Conservation (phyloP, 2,329 filamentous ascomycete species). For the Ramularia endophylla region DNA sequence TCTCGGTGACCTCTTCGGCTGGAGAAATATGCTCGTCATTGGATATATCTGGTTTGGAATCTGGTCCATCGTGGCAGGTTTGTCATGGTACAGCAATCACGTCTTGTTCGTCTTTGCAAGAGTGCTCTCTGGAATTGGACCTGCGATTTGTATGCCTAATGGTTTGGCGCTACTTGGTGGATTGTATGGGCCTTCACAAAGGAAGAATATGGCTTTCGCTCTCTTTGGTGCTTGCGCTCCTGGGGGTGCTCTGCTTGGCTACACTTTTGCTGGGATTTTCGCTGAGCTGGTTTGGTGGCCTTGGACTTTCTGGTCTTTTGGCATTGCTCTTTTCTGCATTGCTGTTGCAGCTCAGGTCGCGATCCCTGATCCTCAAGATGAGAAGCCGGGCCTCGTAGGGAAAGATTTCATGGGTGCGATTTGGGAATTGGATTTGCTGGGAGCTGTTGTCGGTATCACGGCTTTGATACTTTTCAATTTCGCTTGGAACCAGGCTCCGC, state of each 20-base stretch:
- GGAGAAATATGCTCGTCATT: constrained; percentile 37
- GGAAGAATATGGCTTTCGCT: constrained; percentile 35
- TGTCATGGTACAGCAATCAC: constrained; percentile 30
- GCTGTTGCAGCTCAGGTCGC: constrained; percentile 17
- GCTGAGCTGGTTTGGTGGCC: constrained; percentile 28
- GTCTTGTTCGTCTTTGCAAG: constrained; percentile 32
- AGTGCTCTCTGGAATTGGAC: constrained; percentile 36
- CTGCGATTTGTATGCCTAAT: constrained; percentile 33
- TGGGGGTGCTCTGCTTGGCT: constrained; percentile 30
- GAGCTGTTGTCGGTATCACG: constrained; percentile 23
- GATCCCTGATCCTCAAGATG: constrained; percentile 21
- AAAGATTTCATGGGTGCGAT: constrained; percentile 11
- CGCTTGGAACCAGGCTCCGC: constrained; percentile 27
- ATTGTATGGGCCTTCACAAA: constrained; percentile 28
- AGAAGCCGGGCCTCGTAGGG: constrained; percentile 15
- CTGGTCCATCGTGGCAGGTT: constrained; percentile 37
- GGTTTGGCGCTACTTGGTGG: constrained; percentile 32
- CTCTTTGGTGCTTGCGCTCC: constrained; percentile 33
- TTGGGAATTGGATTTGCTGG: constrained; percentile 22
- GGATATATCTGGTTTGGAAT: constrained; percentile 37
- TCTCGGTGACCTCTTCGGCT: constrained; percentile 40
- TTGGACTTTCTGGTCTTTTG: constrained; percentile 23
- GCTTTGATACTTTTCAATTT: constrained; percentile 29
- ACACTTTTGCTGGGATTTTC: constrained; percentile 29
- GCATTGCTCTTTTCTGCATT: constrained; percentile 14